Base-by-base conservation (phyloP, 164 flowering plant species). In the Magnolia kwangsiensis region DNA sequence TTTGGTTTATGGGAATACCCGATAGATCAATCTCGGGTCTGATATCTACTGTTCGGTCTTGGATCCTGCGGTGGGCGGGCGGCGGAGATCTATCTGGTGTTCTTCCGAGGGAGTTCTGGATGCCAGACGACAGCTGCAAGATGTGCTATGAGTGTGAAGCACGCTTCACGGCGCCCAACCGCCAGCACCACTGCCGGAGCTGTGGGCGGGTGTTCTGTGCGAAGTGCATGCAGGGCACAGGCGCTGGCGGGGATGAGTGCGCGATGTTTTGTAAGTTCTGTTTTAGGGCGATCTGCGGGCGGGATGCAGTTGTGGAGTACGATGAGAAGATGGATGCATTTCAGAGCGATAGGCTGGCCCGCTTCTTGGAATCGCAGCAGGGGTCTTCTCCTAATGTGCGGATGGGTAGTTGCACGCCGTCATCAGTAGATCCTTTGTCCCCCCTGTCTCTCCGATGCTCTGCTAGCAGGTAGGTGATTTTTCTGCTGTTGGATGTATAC, bases 191-290 rank as follows among this genome's bases (percentile, higher is more conserved):
- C n/a, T 91, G 96, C 84, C 85, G 80, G 71, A 82, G 87, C 58
- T 95, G 97, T 77, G 89, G 88, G 16, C 69, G 88, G 64, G 67
- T 81, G 79, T 80, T 86, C 71, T 91, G 97, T 79, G 84, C 72
- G 69, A 87, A 82, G 11, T 91, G 98, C 79, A 51, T 83, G 82
- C 83, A 73, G 31, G 83, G 80, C 3, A 74, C 68, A 70, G 83
- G 81, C 1, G 79, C 50, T 79, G 82, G 69, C 50, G 77, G 72
- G 67, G 79, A 73, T 49, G 78, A 73, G 21, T 50, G 55, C 63
- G 70, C 79, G 29, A 86, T 78, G 75, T 84, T 75, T 7, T 94
- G 98, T 85, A 90, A 86, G 74, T 84, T 86, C 73, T 94, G 98
- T 72, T 78, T 79, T 75, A 81, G 82, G 66, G 77, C 76, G 63